Evolutionary conservation across 1,284 basidiomycete genomes (phyloP).

Genomic region (Irpex sp.): DNA sequence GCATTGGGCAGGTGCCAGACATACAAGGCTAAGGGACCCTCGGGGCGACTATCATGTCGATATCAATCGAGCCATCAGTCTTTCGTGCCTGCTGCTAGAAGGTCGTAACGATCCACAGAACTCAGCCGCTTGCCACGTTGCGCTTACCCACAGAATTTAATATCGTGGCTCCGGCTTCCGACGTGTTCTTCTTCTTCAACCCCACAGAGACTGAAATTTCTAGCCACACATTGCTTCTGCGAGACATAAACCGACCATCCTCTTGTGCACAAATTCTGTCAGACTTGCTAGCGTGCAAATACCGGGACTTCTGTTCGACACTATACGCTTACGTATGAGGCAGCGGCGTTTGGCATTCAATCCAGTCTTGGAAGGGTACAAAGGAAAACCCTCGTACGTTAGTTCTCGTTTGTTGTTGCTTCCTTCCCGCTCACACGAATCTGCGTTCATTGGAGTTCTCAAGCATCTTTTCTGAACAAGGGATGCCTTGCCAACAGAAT

Average conservation of each 20-base stretch:
- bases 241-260: not conserved
- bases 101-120: not conserved
- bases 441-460: not conserved
- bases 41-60: conserved; percentile 1
- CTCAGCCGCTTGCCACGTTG: not conserved
- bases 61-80: conserved; percentile 1
- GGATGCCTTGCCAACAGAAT: not conserved
- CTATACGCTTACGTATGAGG: not conserved
- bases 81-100: conserved; percentile 1
- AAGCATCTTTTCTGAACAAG: not conserved
- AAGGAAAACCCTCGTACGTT: not conserved
- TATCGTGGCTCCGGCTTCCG: no score
- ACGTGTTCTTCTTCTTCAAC: no score
- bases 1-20: not conserved
- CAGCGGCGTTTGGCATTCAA: not conserved
- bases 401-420: not conserved
- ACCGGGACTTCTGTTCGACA: not conserved
- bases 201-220: no score
- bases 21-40: not conserved
- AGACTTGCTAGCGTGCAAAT: not conserved
- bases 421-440: not conserved
- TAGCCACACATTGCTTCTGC: not conserved
- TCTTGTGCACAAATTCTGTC: not conserved
- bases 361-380: not conserved
- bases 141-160: not conserved